Conservation (phyloP, 2,329 filamentous ascomycete genomes). For the Bisporella sp. region DNA sequence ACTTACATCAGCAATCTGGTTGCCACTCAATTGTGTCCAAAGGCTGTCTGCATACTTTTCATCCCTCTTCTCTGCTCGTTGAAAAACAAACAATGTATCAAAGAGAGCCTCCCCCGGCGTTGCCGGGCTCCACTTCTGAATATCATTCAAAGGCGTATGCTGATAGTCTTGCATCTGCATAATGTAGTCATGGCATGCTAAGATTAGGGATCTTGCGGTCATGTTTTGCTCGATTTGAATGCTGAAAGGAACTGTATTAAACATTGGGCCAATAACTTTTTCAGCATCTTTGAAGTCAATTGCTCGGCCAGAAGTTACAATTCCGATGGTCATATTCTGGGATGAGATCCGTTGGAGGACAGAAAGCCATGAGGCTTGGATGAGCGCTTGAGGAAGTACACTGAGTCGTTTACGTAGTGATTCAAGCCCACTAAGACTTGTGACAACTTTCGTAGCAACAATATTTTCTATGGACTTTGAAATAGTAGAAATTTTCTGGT, state of each 20-base stretch:
- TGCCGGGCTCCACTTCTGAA: slow-evolving; percentile 69
- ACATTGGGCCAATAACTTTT: slow-evolving; percentile 69
- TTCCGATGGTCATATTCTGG: slow-evolving; percentile 47
- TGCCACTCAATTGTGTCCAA: slow-evolving; percentile 48
- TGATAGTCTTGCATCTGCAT: slow-evolving; percentile 63
- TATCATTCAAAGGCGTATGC: slow-evolving; percentile 69
- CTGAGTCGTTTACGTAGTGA: slow-evolving; percentile 49
- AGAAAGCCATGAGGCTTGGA: slow-evolving; percentile 68
- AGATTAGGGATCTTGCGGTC: slow-evolving; percentile 55
- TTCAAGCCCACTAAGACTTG: slow-evolving; percentile 39
- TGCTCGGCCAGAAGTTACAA: slow-evolving; percentile 72
- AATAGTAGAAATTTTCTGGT: slow-evolving; percentile 7
- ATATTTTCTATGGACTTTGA: slow-evolving; percentile 12
- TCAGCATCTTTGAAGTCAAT: slow-evolving; percentile 62
- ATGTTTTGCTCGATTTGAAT: slow-evolving; percentile 35
- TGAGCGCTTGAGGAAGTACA: slow-evolving; percentile 71
- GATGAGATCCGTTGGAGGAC: slow-evolving; percentile 47
- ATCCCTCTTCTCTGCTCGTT: slow-evolving; percentile 38
- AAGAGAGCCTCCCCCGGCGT: slow-evolving; percentile 54
- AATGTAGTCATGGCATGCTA: slow-evolving; percentile 64
- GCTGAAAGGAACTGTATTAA: slow-evolving; percentile 80
- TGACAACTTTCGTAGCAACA: slow-evolving; percentile 24
- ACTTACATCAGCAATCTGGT: slow-evolving; percentile 33
- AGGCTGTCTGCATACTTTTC: slow-evolving; percentile 27
- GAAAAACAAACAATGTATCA: slow-evolving; percentile 77